Evolutionary conservation across 2,329 filamentous ascomycete species (phyloP).

Genomic region (Colletotrichum viniferum): DNA sequence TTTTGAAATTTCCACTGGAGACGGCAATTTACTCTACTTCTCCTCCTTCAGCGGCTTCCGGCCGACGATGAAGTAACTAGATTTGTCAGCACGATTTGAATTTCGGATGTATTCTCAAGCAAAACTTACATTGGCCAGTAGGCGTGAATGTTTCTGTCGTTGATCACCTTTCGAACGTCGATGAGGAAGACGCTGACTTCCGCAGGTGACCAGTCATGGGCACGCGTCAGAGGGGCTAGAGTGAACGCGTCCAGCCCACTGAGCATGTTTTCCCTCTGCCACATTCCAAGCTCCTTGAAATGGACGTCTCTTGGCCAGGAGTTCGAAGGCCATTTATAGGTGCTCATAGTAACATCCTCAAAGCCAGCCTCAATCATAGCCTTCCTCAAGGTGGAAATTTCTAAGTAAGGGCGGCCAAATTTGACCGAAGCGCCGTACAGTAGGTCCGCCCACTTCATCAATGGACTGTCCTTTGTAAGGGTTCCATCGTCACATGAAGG

Average conservation of each 20-base stretch:
- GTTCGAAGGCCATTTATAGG: slow-evolving; percentile 37
- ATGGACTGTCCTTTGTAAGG: slow-evolving; percentile 34
- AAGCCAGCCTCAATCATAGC: slow-evolving; percentile 28
- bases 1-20: too few relatives aligned
- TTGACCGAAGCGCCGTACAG: slow-evolving; percentile 30
- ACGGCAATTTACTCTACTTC: too few relatives aligned
- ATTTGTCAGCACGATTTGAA: not conserved
- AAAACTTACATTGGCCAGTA: not conserved
- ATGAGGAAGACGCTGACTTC: slow-evolving; percentile 31
- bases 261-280: slow-evolving; percentile 35
- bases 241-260: slow-evolving; percentile 37
- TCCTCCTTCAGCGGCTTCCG: not conserved
- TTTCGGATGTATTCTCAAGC: too few relatives aligned
- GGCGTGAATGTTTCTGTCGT: not conserved
- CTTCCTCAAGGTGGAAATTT: not conserved
- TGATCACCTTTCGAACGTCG: not conserved
- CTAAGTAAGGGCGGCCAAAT: not conserved
- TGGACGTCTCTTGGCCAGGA: slow-evolving; percentile 35
- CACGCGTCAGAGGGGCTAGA: slow-evolving; percentile 37
- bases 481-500: not conserved
- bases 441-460: slow-evolving; percentile 33
- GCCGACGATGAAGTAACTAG: not conserved
- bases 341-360: slow-evolving; percentile 31
- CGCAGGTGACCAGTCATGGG: slow-evolving; percentile 32
- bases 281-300: slow-evolving; percentile 38